A percentile compares a stretch with the other conserved stretches of the same genome.
Evolutionary conservation across 495 filamentous ascomycete genomes (phyloP).

Genomic region (Diplogelasinospora grovesii): DNA sequence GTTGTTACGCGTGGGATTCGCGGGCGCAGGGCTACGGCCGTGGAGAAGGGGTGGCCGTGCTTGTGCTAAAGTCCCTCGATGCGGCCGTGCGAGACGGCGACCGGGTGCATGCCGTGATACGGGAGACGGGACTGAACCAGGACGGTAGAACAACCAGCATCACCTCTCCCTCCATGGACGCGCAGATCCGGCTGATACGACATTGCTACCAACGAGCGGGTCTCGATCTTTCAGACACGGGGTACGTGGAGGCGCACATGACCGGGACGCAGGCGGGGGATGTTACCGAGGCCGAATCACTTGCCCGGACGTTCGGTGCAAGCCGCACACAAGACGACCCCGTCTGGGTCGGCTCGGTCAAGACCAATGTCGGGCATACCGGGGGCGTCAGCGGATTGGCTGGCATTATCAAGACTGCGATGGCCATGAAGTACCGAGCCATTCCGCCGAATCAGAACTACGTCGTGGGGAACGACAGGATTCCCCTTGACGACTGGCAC

Average conservation of each 20-base stretch:
- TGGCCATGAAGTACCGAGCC: slow-evolving; percentile 38
- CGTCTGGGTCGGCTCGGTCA: slow-evolving; percentile 38
- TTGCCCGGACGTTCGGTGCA: slow-evolving; percentile 13
- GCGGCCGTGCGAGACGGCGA: slow-evolving; percentile 42
- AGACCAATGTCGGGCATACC: slow-evolving; percentile 50
- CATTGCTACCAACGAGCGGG: slow-evolving; percentile 33
- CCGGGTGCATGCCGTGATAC: slow-evolving; percentile 51
- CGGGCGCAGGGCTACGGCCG: slow-evolving; percentile 56
- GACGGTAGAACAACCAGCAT: slow-evolving; percentile 45
- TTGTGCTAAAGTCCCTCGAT: slow-evolving; percentile 50
- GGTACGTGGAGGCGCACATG: slow-evolving; percentile 45
- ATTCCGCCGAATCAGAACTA: slow-evolving; percentile 30
- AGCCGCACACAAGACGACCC: background rate
- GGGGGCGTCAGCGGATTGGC: slow-evolving; percentile 37
- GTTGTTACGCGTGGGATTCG: slow-evolving; percentile 32
- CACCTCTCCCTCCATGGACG: slow-evolving; percentile 39
- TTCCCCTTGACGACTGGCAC: slow-evolving; percentile 8
- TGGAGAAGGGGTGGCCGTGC: slow-evolving; percentile 42
- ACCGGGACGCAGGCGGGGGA: slow-evolving; percentile 49
- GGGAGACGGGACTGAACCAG: slow-evolving; percentile 43
- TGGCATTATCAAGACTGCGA: slow-evolving; percentile 39
- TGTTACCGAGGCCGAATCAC: slow-evolving; percentile 35
- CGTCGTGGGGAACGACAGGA: slow-evolving; percentile 14
- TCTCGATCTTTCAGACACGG: slow-evolving; percentile 25
- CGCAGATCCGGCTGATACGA: slow-evolving; percentile 44